Evolutionary conservation across 805 yeast genomes (phyloP), one percentile per base, ranked within the genome.

Genomic region (Metschnikowia lochheadii): DNA sequence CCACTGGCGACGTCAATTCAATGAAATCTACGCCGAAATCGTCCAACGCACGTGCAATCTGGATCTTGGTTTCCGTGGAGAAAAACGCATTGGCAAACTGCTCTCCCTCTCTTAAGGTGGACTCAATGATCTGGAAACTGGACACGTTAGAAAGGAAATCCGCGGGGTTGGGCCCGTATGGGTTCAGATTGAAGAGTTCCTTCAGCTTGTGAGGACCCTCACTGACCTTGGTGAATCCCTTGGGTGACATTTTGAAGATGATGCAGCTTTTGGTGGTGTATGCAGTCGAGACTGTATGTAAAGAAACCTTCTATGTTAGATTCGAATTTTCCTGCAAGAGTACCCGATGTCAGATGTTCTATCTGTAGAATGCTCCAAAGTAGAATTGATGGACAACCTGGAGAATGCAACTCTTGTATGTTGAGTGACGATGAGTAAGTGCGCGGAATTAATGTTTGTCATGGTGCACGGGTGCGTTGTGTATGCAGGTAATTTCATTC

Each of bases 11-110:
- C 15, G 99, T 92, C 67, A 92, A 79, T 75, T 92, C 99, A 58
- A 92, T 94, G 76, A 94, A 92, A 74, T 92, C 99, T 45, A 91
- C 99, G 61, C 99, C 99, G 65, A 92, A 92, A 63, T 91, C 97
- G 70, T 92, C 97, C 52, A 92, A 77, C 4, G 98, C 98, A 76
- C 84, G 90, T 63, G 99, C 99, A 57, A 92, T 92, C 73, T 91
- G 96, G 59, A 92, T 89, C 76, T 92, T 92, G 78, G 88, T 92
- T 67, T 89, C 98, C 17, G 96, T 88, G 61, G 83, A 76, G 77
- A 92, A 92, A 72, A 92, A 94, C 3, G 99, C 96, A 66, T 92
- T 92, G 64, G 98, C 97, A 67, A 92, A 92, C 73, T 92, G 99
- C 74, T 92, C 99, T 69, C 99, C 99, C 75, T 92, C 99, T 76